Evolutionary conservation across 2,329 filamentous ascomycete genomes (phyloP).

Genomic region (Mycosphaerella sp.): DNA sequence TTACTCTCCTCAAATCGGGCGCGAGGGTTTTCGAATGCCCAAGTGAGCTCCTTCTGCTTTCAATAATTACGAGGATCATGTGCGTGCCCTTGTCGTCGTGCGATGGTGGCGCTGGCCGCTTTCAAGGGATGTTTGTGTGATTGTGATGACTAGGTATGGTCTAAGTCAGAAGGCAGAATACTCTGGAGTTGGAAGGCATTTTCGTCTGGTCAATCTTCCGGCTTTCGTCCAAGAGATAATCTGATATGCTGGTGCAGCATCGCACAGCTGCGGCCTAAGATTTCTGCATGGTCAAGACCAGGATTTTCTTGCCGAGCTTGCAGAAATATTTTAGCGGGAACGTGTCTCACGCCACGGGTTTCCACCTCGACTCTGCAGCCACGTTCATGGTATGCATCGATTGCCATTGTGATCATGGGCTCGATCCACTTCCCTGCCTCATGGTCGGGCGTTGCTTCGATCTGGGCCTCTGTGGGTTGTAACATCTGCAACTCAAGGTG

Average conservation of each 20-base stretch:
- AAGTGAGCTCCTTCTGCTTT: no score
- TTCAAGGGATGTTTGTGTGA: no score
- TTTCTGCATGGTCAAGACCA: slow-evolving; percentile 9
- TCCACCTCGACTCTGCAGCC: slow-evolving; percentile 29
- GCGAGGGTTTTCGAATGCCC: no score
- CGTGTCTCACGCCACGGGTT: slow-evolving; percentile 25
- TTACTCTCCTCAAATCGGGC: no score
- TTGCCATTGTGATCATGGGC: slow-evolving; percentile 29
- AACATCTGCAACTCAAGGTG: slow-evolving; percentile 28
- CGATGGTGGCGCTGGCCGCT: no score
- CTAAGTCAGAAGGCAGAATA: no score
- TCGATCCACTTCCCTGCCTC: slow-evolving; percentile 27
- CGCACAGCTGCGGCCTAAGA: slow-evolving; percentile 21
- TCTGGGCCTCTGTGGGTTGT: slow-evolving; percentile 28
- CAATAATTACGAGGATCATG: no score
- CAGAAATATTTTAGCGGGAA: slow-evolving; percentile 21
- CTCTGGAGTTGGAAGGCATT: not conserved
- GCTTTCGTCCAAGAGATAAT: slow-evolving; percentile 22
- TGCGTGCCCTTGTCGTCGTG: no score
- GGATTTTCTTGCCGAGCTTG: slow-evolving; percentile 8
- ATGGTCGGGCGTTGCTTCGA: slow-evolving; percentile 24
- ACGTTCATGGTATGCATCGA: slow-evolving; percentile 22
- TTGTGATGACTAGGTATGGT: no score
- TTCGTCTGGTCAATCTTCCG: not conserved
- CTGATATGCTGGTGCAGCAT: slow-evolving; percentile 27